Conservation (phyloP, 768 basidiomycete species). For the Termitomyces sp. region DNA sequence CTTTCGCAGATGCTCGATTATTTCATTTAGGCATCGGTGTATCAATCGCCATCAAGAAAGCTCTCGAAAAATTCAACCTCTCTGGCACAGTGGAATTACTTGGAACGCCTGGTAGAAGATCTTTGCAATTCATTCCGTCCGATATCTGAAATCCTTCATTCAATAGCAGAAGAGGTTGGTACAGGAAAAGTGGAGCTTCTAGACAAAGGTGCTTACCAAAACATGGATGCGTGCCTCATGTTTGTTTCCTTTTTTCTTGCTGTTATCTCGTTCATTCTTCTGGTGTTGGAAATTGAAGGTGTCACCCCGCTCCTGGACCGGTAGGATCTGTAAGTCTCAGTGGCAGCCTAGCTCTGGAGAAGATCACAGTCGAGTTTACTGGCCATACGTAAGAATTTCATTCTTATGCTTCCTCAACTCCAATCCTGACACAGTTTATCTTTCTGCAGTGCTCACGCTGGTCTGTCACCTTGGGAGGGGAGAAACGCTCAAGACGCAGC, state of each 20-base stretch:
- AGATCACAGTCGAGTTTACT: constrained; percentile 54
- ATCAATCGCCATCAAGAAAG: constrained; percentile 58
- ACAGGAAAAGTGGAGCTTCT: constrained; percentile 67
- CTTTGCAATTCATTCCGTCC: neutral
- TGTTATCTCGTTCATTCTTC: neutral
- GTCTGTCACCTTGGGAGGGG: constrained; percentile 80
- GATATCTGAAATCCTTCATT: neutral
- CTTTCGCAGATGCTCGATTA: neutral
- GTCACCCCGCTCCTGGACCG: constrained; percentile 82
- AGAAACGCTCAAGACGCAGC: constrained; percentile 81
- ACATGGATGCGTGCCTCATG: constrained; percentile 77
- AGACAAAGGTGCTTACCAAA: constrained; percentile 67
- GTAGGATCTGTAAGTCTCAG: constrained; percentile 60
- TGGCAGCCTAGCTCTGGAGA: constrained; percentile 56
- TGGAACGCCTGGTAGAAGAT: constrained; percentile 63
- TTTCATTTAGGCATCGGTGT: constrained; percentile 50
- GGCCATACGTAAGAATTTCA: constrained; percentile 60
- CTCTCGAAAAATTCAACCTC: constrained; percentile 54
- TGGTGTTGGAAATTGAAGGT: constrained; percentile 37
- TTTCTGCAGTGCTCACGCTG: constrained; percentile 61
- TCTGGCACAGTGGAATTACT: constrained; percentile 67
- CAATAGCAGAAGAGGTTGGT: constrained; percentile 71
- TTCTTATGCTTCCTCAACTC: too few species aligned
- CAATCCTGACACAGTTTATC: too few species aligned
- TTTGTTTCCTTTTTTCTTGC: constrained; percentile 18